Base-by-base conservation (phyloP, 148 eudicot species). In the Gaultheria prostrata region DNA sequence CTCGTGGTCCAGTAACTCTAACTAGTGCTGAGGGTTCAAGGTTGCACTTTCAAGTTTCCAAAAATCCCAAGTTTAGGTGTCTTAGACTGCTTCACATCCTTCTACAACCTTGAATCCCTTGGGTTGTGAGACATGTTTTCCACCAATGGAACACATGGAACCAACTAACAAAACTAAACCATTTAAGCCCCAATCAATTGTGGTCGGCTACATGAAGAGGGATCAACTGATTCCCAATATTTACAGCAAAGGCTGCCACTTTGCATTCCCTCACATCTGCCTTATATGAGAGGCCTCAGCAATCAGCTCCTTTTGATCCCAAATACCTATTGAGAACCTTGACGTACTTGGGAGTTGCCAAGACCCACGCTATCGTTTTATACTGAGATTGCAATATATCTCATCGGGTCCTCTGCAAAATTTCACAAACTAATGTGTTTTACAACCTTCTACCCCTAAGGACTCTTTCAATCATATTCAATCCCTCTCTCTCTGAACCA, bases 221-320 rank as follows among this genome's bases (percentile, higher is more conserved):
- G 13, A 35, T 35, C 76, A 17, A 73, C 45, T 39, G 45, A 39
- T 71, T 39, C 11, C 76, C n/a, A 20, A 20, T 39, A 33, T 15
- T 39, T 18, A 39, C 50, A 39, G n/a, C 39, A 73, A 73, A 65
- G 49, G 76, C 24, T 39, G 24, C 50, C 49, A 39, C 49, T 12
- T 18, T 1, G 76, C 49, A 73, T 15, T 73, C 76, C 76, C 24
- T 39, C 26, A 39, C 76, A 73, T 39, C 21, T 73, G 76, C 26
- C 48, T 39, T 73, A 35, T 73, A 39, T 70, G 49, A 73, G 76
- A 72, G 74, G 74, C 74, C 45, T 70, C 74, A 30, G 4, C 39
- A 35, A 35, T 35, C 3, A 35, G 43, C 45, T 70, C 74, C 17
- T 67, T 67, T 4, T 13, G 6, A 73, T 8, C 39, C 49, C 76